Conservation (phyloP, 2,329 filamentous ascomycete species). For the Aspergillus clavatus region DNA sequence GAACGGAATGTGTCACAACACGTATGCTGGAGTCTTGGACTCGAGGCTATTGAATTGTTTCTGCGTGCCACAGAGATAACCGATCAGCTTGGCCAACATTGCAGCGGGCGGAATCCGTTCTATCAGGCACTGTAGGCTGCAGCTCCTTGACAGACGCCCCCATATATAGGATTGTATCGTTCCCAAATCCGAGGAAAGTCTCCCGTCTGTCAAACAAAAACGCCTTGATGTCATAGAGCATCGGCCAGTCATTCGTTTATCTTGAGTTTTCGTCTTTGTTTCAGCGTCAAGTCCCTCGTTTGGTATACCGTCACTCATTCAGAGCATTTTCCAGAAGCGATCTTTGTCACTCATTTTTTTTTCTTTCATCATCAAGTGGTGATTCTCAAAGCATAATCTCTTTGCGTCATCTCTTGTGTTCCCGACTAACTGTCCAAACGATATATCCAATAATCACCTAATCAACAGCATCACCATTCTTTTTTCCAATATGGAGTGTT, state of each 20-base stretch:
- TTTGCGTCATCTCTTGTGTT: constrained; percentile 3
- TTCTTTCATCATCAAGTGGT: constrained; percentile 4
- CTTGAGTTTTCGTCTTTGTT: constrained; percentile 13
- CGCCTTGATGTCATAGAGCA: constrained; percentile 27
- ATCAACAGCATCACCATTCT: not conserved
- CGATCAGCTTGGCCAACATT: constrained; percentile 14
- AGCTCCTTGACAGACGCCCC: not conserved
- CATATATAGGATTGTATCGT: not conserved
- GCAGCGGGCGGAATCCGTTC: constrained; percentile 20
- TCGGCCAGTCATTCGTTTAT: constrained; percentile 17
- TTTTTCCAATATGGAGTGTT: constrained; percentile 29
- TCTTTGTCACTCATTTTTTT: constrained; percentile 11
- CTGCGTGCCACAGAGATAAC: constrained; percentile 15
- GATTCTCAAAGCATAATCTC: not conserved
- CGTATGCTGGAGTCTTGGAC: constrained; percentile 7
- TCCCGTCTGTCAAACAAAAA: constrained; percentile 10
- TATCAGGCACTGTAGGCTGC: constrained; percentile 7
- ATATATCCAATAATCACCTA: not conserved
- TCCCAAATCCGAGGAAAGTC: not conserved
- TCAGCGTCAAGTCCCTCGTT: constrained; percentile 19
- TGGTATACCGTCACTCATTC: constrained; percentile 19
- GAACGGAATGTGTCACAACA: constrained; percentile 18
- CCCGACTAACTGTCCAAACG: not conserved
- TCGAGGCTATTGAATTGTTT: constrained; percentile 8
- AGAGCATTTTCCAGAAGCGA: constrained; percentile 14